Conservation (phyloP, 257 asterid species). For the Ophiorrhiza pumila region DNA sequence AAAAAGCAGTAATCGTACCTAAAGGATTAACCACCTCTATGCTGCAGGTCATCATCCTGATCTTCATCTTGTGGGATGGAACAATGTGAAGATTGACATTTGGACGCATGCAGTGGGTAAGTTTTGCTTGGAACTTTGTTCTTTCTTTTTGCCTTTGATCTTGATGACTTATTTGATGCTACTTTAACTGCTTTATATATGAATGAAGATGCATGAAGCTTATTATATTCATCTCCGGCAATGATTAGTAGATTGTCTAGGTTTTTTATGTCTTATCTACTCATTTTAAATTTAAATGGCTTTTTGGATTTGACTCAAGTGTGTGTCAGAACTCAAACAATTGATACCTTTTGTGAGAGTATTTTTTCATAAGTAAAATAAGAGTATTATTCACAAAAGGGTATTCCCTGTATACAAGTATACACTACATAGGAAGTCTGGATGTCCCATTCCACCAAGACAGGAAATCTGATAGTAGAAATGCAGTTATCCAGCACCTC, state of each 20-base stretch:
- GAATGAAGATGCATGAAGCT: background rate
- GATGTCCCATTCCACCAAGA: too few relatives aligned
- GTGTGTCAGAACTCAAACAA: background rate
- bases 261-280: background rate
- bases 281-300: background rate
- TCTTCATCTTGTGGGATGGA: conserved; percentile 98
- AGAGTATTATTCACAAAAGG: background rate
- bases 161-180: background rate
- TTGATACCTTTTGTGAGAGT: background rate
- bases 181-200: background rate
- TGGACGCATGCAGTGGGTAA: conserved; percentile 96
- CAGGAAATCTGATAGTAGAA: too few relatives aligned
- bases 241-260: background rate
- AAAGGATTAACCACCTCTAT: conserved; percentile 12
- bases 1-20: background rate
- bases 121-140: conserved; percentile 18
- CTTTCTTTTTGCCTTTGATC: background rate
- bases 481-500: too few relatives aligned
- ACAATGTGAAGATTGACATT: conserved; percentile 79
- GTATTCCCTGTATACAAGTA: background rate
- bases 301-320: background rate
- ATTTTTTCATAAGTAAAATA: too few relatives aligned
- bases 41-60: conserved; percentile 89
- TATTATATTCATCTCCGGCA: background rate
- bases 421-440: too few relatives aligned